phyloP scores from a whole-genome alignment of 2,329 filamentous ascomycete species.

The Ophiocordyceps unilateralis region DNA sequence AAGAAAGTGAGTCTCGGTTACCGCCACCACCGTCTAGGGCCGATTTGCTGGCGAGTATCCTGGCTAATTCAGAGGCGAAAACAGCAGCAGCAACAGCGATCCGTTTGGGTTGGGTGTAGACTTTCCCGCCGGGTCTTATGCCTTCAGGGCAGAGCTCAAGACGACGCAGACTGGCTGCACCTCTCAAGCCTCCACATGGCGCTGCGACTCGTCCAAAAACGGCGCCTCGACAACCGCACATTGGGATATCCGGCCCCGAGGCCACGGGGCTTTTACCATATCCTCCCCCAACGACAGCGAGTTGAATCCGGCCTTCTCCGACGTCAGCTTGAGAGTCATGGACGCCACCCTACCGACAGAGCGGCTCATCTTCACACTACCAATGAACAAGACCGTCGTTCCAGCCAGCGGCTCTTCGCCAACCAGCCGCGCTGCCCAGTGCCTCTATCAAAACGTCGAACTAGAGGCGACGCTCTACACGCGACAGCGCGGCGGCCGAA shows the following conservation, averaged over 20 bases:
- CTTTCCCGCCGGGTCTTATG: slow-evolving; percentile 47
- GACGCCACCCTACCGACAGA: slow-evolving; percentile 30
- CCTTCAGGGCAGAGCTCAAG: slow-evolving; percentile 39
- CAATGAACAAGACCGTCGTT: slow-evolving; percentile 32
- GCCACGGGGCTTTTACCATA: slow-evolving; percentile 27
- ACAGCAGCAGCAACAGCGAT: background rate
- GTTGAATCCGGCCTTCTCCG: slow-evolving; percentile 37
- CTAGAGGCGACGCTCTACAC: slow-evolving; percentile 45
- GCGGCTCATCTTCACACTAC: slow-evolving; percentile 39
- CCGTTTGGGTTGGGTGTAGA: slow-evolving; percentile 1
- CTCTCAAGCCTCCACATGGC: slow-evolving; percentile 38
- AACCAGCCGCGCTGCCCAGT: slow-evolving; percentile 29
- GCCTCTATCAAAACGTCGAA: slow-evolving; percentile 38
- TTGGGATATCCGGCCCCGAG: slow-evolving; percentile 37
- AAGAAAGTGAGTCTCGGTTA: slow-evolving; percentile 13
- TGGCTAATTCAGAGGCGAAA: background rate
- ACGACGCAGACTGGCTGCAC: slow-evolving; percentile 38
- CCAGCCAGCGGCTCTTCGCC: slow-evolving; percentile 25
- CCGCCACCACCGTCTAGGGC: background rate
- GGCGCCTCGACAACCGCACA: slow-evolving; percentile 34
- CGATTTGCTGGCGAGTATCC: background rate
- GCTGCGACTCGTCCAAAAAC: slow-evolving; percentile 37
- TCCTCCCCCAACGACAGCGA: slow-evolving; percentile 37
- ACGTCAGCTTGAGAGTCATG: slow-evolving; percentile 29
- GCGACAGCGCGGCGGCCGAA: slow-evolving; percentile 12